These are phyloP conservation scores for Picea sitchensis DNA, from an alignment of 75 land plant species.

Conservation along the genomic window DNA sequence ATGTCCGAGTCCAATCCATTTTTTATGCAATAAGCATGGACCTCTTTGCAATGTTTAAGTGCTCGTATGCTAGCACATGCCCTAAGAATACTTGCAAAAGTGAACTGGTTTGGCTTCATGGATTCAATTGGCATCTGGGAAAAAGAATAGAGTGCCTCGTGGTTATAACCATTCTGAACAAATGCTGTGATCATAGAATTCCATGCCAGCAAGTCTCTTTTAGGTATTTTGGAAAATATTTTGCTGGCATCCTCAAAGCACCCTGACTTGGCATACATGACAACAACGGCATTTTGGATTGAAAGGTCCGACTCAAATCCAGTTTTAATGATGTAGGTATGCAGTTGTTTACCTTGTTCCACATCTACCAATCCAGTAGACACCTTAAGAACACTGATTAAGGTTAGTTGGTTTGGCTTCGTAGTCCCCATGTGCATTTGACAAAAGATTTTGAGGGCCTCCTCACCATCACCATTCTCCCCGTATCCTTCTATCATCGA, in stretches of 20 bases:
- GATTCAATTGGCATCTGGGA: slow-evolving; percentile 14
- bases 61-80: slow-evolving; percentile 29
- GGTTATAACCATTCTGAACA: slow-evolving; percentile 7
- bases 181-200: slow-evolving; percentile 30
- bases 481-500: slow-evolving; percentile 37
- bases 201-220: slow-evolving; percentile 21
- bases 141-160: slow-evolving; percentile 22
- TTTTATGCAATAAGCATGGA: slow-evolving; percentile 49
- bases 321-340: slow-evolving; percentile 27
- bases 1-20: slow-evolving; percentile 18
- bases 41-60: slow-evolving; percentile 27
- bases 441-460: not conserved
- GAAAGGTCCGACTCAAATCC: slow-evolving; percentile 15
- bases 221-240: slow-evolving; percentile 19
- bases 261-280: slow-evolving; percentile 28
- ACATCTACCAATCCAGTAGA: not conserved
- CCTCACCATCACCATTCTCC: slow-evolving; percentile 32
- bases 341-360: slow-evolving; percentile 20
- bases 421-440: not conserved
- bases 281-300: slow-evolving; percentile 26
- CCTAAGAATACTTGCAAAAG: slow-evolving; percentile 37
- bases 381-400: not conserved
- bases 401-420: not conserved
- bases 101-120: slow-evolving; percentile 20
- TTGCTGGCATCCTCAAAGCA: slow-evolving; percentile 9